A percentile compares a stretch with the other conserved stretches of the same genome.
Conservation (phyloP, 164 flowering plant species). For the Vitis vinifera region ASM3070453v1 NC_081817.1:1575501-1576000, state of each 20-base stretch:
- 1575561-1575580: background rate
- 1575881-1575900: too few relatives aligned
- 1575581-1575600: background rate
- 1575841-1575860: too few relatives aligned
- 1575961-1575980: too few relatives aligned
- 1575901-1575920: too few relatives aligned
- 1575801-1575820: constrained; percentile 30
- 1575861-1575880: too few relatives aligned
- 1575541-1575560: background rate
- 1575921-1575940: too few relatives aligned
- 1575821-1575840: background rate
- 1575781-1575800: constrained; percentile 72
- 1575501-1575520: background rate
- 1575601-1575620: background rate
- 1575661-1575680: background rate
- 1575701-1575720: background rate
- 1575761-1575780: constrained; percentile 58
- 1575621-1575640: background rate
- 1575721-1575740: constrained; percentile 4
- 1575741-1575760: constrained; percentile 92
- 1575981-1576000: too few relatives aligned
- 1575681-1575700: background rate
- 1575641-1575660: background rate
- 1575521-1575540: too few relatives aligned
- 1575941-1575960: too few relatives aligned